Base-by-base conservation (phyloP, 768 basidiomycete species). In the Ramaria sp. region DNA sequence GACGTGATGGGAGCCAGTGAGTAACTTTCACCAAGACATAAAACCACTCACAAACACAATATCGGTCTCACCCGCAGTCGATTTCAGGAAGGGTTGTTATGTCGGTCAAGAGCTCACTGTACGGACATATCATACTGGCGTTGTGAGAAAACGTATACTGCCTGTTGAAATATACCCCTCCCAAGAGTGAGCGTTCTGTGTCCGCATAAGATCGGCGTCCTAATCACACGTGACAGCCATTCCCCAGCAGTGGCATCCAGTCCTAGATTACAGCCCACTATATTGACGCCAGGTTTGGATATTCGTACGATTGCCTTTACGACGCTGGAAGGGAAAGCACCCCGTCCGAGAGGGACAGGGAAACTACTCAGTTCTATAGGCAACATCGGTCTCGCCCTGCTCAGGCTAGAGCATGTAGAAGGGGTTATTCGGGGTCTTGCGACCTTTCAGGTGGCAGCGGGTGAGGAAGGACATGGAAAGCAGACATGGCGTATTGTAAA, bases 91-190 rank as follows among this genome's bases (percentile, higher is more conserved):
- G 72, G 96, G 96, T 2, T 99, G 96, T 67, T 98, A 97, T 66
- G 86, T 98, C 5, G 96, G 96, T 9, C 96, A 99, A 74, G 96
- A 98, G 65, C 75, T 98, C 41, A 97, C 94, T 0, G 94, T 96
- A 6, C 81, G 96, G 52, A 97, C 95, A 38, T 95, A 95, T 69
- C 92, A 97, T 68, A 97, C 88, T 6, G 96, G 96, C 11, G 77
- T 86, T 27, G 74, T 96, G 43, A 78, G 96, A 60, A 98, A 97
- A 69, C 82, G 96, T 12, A 88, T 94, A 33, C 71, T 92, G 11
- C 93, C 93, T 1, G 79, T 97, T n/a, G 62, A 73, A 2, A 71
- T 93, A 33, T 74, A 79, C 59, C 60, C 71, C 67, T 6, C 51
- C 4, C 41, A 0, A 48, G 38, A 20, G 30, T 54, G 9, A 22